phyloP scores from a whole-genome alignment of 2,329 filamentous ascomycete genomes.

The Aspergillus clavatus region DNA sequence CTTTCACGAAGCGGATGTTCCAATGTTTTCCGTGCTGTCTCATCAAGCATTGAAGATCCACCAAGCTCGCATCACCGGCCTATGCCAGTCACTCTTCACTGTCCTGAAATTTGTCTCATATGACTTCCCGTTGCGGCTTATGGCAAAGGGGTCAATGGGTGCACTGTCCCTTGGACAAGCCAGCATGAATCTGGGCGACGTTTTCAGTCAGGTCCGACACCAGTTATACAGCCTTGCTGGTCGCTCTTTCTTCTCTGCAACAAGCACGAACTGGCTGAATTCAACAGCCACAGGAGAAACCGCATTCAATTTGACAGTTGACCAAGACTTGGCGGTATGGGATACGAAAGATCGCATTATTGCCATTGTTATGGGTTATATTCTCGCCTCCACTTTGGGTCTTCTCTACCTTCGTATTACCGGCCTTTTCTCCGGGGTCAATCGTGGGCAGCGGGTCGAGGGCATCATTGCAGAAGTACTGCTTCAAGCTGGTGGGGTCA shows the following conservation, averaged over 20 bases:
- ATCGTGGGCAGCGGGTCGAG: constrained; percentile 58
- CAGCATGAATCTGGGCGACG: constrained; percentile 12
- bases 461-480: constrained; percentile 72
- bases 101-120: constrained; percentile 41
- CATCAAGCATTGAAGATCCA: constrained; percentile 63
- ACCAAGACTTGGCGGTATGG: constrained; percentile 64
- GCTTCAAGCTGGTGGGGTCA: constrained; percentile 89
- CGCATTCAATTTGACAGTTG: constrained; percentile 33
- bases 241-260: constrained; percentile 19
- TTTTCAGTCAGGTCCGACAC: constrained; percentile 15
- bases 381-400: constrained; percentile 67
- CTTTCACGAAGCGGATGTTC: constrained; percentile 57
- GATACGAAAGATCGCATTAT: constrained; percentile 61
- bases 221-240: constrained; percentile 20
- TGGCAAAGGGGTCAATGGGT: constrained; percentile 23
- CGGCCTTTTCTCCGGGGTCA: constrained; percentile 59
- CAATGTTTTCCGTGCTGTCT: constrained; percentile 70
- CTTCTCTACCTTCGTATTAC: constrained; percentile 74
- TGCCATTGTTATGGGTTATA: constrained; percentile 77
- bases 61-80: constrained; percentile 48
- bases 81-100: constrained; percentile 39
- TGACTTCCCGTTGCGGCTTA: constrained; percentile 33
- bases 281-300: constrained; percentile 17
- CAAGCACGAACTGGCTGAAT: constrained; percentile 26
- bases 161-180: constrained; percentile 19